These are phyloP conservation scores for Aspergillus haitiensis DNA, from an alignment of 495 filamentous ascomycete species.

Conservation along the genomic window DNA sequence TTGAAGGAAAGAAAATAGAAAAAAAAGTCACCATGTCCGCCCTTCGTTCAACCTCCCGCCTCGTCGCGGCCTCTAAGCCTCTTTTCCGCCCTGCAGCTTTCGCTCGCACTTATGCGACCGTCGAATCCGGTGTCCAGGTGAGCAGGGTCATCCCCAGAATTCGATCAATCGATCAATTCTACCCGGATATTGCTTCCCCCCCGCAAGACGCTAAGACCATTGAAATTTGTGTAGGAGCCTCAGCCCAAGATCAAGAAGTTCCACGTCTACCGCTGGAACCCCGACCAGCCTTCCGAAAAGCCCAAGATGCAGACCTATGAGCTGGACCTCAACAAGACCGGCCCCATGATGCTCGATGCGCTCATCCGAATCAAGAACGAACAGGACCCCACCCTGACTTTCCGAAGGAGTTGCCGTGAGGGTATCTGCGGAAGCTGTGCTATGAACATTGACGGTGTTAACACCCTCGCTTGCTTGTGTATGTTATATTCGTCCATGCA, in stretches of 20 bases:
- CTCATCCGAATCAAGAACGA: conserved; percentile 99
- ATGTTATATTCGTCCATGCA: conserved; percentile 44
- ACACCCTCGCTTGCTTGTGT: conserved; percentile 97
- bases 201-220: conserved; percentile 43
- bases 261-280: conserved; percentile 99
- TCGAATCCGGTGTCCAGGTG: conserved; percentile 45
- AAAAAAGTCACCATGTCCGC: conserved; percentile 63
- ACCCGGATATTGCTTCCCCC: too few species aligned
- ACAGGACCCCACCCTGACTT: conserved; percentile 93
- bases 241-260: conserved; percentile 82
- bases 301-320: conserved; percentile 93
- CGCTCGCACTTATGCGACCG: conserved; percentile 52
- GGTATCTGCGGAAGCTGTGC: conserved; percentile 98
- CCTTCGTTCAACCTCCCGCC: conserved; percentile 69
- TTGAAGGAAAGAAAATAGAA: conserved; percentile 12
- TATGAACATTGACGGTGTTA: conserved; percentile 99
- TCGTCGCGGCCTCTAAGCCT: conserved; percentile 58
- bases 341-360: conserved; percentile 96
- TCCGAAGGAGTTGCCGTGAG: conserved; percentile 91
- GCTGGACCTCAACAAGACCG: conserved; percentile 95
- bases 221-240: conserved; percentile 56
- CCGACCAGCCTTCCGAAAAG: conserved; percentile 85
- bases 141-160: conserved; percentile 35
- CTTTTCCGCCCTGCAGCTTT: conserved; percentile 51
- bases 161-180: conserved; percentile 32